Conservation (phyloP, 2,329 filamentous ascomycete species). For the Bipolaris gigantea region DNA sequence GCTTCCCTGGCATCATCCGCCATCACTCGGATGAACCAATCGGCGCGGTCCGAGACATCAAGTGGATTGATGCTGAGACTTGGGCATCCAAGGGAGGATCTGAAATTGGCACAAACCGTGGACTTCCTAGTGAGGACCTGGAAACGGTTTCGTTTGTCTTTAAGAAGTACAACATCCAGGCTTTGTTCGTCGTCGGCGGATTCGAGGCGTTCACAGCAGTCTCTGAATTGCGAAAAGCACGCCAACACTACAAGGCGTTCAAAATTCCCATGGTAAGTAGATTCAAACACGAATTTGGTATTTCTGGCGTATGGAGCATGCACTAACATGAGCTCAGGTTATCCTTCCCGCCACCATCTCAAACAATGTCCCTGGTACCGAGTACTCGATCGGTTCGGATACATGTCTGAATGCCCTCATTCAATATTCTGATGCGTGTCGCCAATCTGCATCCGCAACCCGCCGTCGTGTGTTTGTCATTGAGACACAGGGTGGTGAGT, state of each 20-base stretch:
- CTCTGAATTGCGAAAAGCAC: constrained; percentile 80
- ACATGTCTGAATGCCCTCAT: constrained; percentile 96
- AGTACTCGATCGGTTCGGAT: constrained; percentile 95
- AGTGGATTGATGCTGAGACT: constrained; percentile 90
- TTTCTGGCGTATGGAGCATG: background rate
- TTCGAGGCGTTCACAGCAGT: constrained; percentile 96
- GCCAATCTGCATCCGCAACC: constrained; percentile 92
- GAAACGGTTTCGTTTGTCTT: constrained; percentile 81
- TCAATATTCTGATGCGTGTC: constrained; percentile 94
- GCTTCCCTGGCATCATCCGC: constrained; percentile 88
- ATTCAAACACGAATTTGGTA: background rate
- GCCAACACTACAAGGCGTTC: constrained; percentile 77
- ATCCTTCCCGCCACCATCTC: constrained; percentile 95
- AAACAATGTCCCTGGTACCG: constrained; percentile 97
- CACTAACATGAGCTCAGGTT: constrained; percentile 56
- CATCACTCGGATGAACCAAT: constrained; percentile 84
- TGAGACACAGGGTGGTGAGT: constrained; percentile 93
- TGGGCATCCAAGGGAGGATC: constrained; percentile 98
- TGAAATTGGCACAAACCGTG: constrained; percentile 96
- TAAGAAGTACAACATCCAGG: constrained; percentile 84
- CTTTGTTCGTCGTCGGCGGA: constrained; percentile 86
- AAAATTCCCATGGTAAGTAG: constrained; percentile 75
- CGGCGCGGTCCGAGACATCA: constrained; percentile 79
- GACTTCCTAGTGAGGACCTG: constrained; percentile 85
- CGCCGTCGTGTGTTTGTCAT: constrained; percentile 95